Conservation (phyloP, 179 eudicot genomes). For the Carnegiea gigantea region DNA sequence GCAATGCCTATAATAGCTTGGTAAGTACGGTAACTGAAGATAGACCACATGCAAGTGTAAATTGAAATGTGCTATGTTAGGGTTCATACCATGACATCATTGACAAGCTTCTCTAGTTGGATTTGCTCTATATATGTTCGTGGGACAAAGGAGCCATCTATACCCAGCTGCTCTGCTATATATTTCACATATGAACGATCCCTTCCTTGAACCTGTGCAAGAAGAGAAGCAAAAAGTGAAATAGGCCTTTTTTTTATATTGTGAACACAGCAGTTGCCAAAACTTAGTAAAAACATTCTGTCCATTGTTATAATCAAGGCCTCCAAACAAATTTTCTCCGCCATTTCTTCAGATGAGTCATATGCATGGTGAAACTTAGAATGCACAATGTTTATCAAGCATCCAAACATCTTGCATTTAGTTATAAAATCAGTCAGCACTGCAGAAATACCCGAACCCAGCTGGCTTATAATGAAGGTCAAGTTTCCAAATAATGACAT, state of each 20-base stretch:
- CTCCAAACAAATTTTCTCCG: neutral
- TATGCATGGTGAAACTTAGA: neutral
- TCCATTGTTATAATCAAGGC: neutral
- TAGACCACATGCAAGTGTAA: slow-evolving; percentile 9
- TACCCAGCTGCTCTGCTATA: slow-evolving; percentile 72
- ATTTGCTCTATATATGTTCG: slow-evolving; percentile 95
- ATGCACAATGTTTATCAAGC: neutral
- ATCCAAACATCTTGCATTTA: neutral
- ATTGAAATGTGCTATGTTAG: slow-evolving; percentile 8
- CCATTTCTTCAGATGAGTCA: neutral
- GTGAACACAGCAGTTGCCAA: neutral
- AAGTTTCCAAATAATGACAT: neutral
- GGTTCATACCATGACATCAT: slow-evolving; percentile 78
- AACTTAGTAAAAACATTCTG: neutral
- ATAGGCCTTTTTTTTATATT: neutral
- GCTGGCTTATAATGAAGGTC: neutral
- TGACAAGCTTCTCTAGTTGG: slow-evolving; percentile 86
- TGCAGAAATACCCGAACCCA: neutral
- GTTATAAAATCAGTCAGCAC: neutral
- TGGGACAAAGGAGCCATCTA: slow-evolving; percentile 86
- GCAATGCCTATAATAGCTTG: slow-evolving; percentile 55
- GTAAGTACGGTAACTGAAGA: slow-evolving; percentile 5
- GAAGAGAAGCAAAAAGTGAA: neutral
- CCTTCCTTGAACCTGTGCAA: slow-evolving; percentile 83
- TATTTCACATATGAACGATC: slow-evolving; percentile 70